Conservation (phyloP, 768 basidiomycete species). For the Suillus subluteus region DNA sequence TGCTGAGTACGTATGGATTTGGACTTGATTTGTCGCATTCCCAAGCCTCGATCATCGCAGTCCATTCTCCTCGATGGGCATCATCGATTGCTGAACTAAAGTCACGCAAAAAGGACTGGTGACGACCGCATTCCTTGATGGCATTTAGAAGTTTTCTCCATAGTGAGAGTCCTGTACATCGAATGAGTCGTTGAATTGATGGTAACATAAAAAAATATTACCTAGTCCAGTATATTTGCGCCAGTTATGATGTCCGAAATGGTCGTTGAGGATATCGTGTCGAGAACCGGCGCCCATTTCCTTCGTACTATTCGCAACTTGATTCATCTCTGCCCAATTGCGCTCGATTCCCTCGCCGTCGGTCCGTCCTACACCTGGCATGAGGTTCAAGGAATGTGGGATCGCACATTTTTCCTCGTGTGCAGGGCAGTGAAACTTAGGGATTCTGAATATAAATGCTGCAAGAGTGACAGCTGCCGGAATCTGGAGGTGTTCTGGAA, state of each 20-base stretch:
- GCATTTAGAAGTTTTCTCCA: no score
- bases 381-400: slow-evolving; percentile 32
- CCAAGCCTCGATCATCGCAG: no score
- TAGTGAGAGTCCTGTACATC: no score
- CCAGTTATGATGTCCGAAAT: slow-evolving; percentile 37
- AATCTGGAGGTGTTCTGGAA: background rate
- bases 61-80: no score
- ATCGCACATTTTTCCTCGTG: slow-evolving; percentile 33
- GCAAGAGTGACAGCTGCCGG: background rate
- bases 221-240: slow-evolving; percentile 9
- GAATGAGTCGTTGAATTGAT: no score
- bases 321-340: slow-evolving; percentile 37
- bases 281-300: slow-evolving; percentile 39
- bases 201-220: no score
- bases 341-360: slow-evolving; percentile 43
- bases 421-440: slow-evolving; percentile 38
- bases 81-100: no score
- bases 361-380: slow-evolving; percentile 27
- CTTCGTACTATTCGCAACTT: slow-evolving; percentile 29
- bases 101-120: no score
- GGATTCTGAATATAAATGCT: slow-evolving; percentile 26
- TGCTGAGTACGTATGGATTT: no score
- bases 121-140: no score
- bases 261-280: slow-evolving; percentile 39
- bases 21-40: no score